Conservation (phyloP, 2,329 filamentous ascomycete genomes). For the Beauveria scarabaeidicola region DNA sequence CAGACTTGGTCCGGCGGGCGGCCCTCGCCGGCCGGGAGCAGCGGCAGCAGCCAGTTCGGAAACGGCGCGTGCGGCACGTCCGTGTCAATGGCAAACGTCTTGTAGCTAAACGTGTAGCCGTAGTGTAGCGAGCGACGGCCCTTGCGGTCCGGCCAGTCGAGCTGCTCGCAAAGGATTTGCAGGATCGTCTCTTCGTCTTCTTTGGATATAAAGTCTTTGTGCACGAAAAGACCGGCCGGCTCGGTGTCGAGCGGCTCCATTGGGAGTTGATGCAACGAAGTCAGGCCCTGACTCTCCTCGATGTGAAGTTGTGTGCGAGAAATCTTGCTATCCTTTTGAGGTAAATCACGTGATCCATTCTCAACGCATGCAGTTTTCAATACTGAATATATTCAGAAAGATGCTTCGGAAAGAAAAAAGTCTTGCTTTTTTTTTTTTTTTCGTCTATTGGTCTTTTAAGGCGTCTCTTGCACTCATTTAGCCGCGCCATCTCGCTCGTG, state of each 20-base stretch:
- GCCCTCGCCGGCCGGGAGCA: conserved; percentile 32
- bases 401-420: not conserved
- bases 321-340: not conserved
- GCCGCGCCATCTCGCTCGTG: not conserved
- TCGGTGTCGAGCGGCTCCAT: conserved; percentile 7
- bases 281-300: not conserved
- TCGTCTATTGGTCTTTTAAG: not conserved
- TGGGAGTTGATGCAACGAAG: not conserved
- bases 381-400: not conserved
- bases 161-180: conserved; percentile 33
- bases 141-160: conserved; percentile 37
- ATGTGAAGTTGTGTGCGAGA: not conserved
- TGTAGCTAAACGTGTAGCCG: conserved; percentile 50
- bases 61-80: conserved; percentile 41
- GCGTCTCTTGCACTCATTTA: not conserved
- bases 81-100: conserved; percentile 46
- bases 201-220: conserved; percentile 32
- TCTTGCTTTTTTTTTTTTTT: too few relatives aligned
- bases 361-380: not conserved
- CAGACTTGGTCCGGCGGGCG: conserved; percentile 49
- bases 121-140: conserved; percentile 45
- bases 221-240: conserved; percentile 28
- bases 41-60: conserved; percentile 40
- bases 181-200: conserved; percentile 33
- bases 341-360: not conserved